Base-by-base conservation (phyloP, 345 rosid genomes). In the Syzygium jambos region DNA sequence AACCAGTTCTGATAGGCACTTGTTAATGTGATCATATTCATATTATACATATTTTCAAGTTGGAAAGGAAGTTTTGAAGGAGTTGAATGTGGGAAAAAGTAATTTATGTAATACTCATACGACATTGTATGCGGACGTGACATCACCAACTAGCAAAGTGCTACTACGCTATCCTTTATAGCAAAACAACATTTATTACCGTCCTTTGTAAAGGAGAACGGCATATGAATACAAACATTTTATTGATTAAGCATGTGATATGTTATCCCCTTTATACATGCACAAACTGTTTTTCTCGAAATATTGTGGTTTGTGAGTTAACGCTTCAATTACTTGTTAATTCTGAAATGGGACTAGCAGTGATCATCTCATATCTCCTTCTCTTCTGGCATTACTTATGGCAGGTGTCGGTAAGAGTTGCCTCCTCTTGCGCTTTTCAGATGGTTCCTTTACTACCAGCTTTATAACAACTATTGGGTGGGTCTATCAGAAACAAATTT, bases 341-440 rank as follows among this genome's bases (percentile, higher is more conserved):
- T 53, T 52, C 41, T 84, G 25, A 52, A 84, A 34, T 52, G 57
- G 57, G 29, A 38, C 27, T 53, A 65, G 23, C 73, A 41, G 51
- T 63, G 38, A 68, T 51, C 87, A 41, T 83, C 15, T 85, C 55
- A 80, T 85, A 14, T 21, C 59, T 82, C 86, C 34, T 27, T 51
- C 43, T 86, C 27, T 61, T 73, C 27, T 73, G 38, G 59, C 83
- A 30, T 86, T 85, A 85, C 86, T 51, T 34, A 52, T 85, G 87
- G 53, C 90, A 95, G 98, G 98, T 92, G 98, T 94, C 52, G 98
- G 98, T 88, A 95, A 95, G 95, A 93, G 96, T 93, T 95, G 96
- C 89, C 93, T 95, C 57, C 96, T 95, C 86, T 90, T 95, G 89
- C 93, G 96, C 68, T 95, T 95, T 89, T 95, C 95, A 9, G 96